phyloP scores from a whole-genome alignment of 805 yeast genomes.

The Yamadazyma olivae region DNA sequence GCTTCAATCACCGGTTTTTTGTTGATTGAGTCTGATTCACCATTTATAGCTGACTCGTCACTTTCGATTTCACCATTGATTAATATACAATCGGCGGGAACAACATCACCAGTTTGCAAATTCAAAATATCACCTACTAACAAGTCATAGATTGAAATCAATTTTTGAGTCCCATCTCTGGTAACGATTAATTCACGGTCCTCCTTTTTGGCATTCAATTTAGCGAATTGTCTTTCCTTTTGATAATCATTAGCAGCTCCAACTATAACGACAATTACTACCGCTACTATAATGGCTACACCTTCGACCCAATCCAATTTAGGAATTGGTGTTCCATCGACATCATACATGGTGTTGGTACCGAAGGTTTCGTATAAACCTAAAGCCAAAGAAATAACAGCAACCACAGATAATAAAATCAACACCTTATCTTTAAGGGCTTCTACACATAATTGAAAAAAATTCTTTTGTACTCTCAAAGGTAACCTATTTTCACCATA shows the following conservation, averaged over 20 bases:
- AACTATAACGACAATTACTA: slow-evolving; percentile 83
- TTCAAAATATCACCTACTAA: slow-evolving; percentile 82
- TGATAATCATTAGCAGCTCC: slow-evolving; percentile 97
- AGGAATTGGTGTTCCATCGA: slow-evolving; percentile 73
- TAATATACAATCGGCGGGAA: slow-evolving; percentile 84
- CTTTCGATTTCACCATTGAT: slow-evolving; percentile 75
- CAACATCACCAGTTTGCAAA: slow-evolving; percentile 90
- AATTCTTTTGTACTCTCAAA: slow-evolving; percentile 62
- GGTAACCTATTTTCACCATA: slow-evolving; percentile 79
- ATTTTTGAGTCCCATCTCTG: slow-evolving; percentile 65
- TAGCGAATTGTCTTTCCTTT: slow-evolving; percentile 89
- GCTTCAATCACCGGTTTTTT: slow-evolving; percentile 57
- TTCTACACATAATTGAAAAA: slow-evolving; percentile 66
- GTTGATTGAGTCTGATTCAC: slow-evolving; percentile 82
- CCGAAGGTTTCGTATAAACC: slow-evolving; percentile 94
- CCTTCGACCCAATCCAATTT: slow-evolving; percentile 99
- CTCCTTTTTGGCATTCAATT: slow-evolving; percentile 83
- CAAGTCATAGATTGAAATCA: slow-evolving; percentile 70
- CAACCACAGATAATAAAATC: slow-evolving; percentile 80
- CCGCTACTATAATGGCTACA: slow-evolving; percentile 92
- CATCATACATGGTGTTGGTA: slow-evolving; percentile 72
- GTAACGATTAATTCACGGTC: slow-evolving; percentile 75
- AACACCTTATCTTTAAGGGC: slow-evolving; percentile 91
- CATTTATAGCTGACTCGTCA: slow-evolving; percentile 91
- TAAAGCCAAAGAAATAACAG: slow-evolving; percentile 80